Evolutionary conservation across 1,139 yeast species (phyloP).

Genomic region (Debaryomycetaceae sp.): DNA sequence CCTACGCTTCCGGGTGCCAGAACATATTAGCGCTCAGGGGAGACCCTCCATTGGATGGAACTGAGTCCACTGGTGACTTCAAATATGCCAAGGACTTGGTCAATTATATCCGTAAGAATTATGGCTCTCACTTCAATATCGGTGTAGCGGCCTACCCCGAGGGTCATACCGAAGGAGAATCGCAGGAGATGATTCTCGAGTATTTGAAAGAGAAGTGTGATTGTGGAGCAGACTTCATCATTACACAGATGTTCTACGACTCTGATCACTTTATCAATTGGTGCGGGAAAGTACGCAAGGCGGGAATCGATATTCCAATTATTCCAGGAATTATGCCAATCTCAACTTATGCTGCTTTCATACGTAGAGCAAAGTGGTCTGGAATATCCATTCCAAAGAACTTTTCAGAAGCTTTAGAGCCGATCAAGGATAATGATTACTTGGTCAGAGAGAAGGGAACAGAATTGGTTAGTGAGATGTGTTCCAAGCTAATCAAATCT

Average conservation of each 20-base stretch:
- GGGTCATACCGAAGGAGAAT: slow-evolving; percentile 79
- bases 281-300: slow-evolving; percentile 68
- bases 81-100: slow-evolving; percentile 67
- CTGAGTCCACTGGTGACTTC: slow-evolving; percentile 68
- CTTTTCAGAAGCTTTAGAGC: slow-evolving; percentile 69
- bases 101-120: slow-evolving; percentile 49
- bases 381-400: slow-evolving; percentile 74
- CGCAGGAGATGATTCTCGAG: slow-evolving; percentile 64
- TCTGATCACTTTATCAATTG: slow-evolving; percentile 78
- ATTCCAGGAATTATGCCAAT: slow-evolving; percentile 99
- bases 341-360: slow-evolving; percentile 85
- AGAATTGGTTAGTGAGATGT: slow-evolving; percentile 79
- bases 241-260: slow-evolving; percentile 55
- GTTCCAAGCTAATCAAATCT: slow-evolving; percentile 64
- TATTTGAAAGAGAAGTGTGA: slow-evolving; percentile 54
- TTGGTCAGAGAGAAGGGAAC: slow-evolving; percentile 86
- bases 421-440: slow-evolving; percentile 86
- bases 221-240: slow-evolving; percentile 46
- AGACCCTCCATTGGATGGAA: slow-evolving; percentile 71
- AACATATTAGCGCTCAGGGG: slow-evolving; percentile 84
- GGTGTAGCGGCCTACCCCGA: slow-evolving; percentile 80
- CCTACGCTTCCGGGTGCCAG: slow-evolving; percentile 90
- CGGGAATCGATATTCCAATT: slow-evolving; percentile 82
- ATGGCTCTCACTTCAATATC: slow-evolving; percentile 62
- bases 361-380: slow-evolving; percentile 95